These are phyloP conservation scores for Tolypocladium amazonense DNA, from an alignment of 2,329 filamentous ascomycete species.

Conservation along the genomic window DNA sequence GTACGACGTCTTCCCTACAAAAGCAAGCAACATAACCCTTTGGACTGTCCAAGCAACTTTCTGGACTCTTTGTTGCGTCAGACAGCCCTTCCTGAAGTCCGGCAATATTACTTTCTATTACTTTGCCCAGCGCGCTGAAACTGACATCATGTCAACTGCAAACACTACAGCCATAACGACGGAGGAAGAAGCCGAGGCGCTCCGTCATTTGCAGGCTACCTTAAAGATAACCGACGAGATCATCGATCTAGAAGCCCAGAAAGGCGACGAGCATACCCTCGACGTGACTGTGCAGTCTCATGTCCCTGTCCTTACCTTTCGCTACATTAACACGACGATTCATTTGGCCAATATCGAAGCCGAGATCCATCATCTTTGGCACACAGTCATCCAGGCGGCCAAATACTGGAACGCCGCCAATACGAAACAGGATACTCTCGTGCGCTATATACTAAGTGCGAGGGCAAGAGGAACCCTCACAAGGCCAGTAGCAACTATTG, in stretches of 20 bases:
- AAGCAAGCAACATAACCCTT: background rate
- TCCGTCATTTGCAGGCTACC: background rate
- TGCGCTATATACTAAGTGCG: background rate
- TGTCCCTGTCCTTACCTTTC: background rate
- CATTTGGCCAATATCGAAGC: background rate
- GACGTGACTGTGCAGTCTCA: background rate
- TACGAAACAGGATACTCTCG: background rate
- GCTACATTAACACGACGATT: background rate
- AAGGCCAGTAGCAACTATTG: background rate
- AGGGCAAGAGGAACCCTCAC: background rate
- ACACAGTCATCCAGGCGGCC: background rate
- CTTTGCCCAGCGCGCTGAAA: background rate
- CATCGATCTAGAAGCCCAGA: background rate
- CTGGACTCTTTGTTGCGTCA: background rate
- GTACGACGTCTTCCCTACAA: background rate
- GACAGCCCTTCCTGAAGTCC: background rate
- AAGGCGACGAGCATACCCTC: background rate
- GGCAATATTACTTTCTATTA: background rate
- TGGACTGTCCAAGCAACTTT: background rate
- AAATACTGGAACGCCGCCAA: conserved; percentile 1
- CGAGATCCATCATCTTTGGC: background rate
- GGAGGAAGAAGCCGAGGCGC: background rate
- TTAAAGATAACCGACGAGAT: background rate
- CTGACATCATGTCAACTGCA: background rate
- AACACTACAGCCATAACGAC: background rate